These are phyloP conservation scores for Eimeria maxima DNA, from an alignment of 169 alveolate species.

Conservation along the genomic window DNA sequence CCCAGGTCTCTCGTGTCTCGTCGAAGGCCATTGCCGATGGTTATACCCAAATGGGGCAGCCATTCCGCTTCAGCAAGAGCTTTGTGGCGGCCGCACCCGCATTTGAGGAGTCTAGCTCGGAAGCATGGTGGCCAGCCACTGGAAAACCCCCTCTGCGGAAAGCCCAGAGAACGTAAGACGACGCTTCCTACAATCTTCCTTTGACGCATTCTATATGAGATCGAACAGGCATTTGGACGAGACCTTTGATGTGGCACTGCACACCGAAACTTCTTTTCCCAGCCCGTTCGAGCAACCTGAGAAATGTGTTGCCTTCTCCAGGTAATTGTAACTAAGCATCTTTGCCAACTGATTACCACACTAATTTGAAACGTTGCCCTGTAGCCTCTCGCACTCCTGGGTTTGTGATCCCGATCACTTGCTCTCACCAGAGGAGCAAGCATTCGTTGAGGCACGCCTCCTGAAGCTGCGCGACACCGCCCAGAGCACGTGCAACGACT, in stretches of 20 bases:
- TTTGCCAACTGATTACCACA: background rate
- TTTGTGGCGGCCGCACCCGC: conserved; percentile 23
- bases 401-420: conserved; percentile 81
- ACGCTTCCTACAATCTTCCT: background rate
- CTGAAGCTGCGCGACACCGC: conserved; percentile 81
- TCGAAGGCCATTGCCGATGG: conserved; percentile 75
- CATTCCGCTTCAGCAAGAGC: conserved; percentile 76
- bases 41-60: conserved; percentile 79
- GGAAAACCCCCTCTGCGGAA: conserved; percentile 77
- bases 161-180: conserved; percentile 59
- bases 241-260: conserved; percentile 45
- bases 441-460: conserved; percentile 74
- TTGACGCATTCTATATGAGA: background rate
- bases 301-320: conserved; percentile 77
- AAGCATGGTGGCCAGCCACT: conserved; percentile 80
- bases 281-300: conserved; percentile 81
- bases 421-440: conserved; percentile 79
- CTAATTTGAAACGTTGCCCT: background rate
- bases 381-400: conserved; percentile 81
- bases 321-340: background rate
- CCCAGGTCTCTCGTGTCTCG: background rate
- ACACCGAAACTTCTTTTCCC: conserved; percentile 77
- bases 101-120: conserved; percentile 30
- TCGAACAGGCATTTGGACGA: conserved; percentile 25
- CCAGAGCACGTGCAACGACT: conserved; percentile 55